A percentile compares a stretch with the other conserved stretches of the same genome.
These are phyloP conservation scores for Sclerotinia sclerotiorum DNA, from an alignment of 2,329 filamentous ascomycete species.

Conservation along the genomic window DNA sequence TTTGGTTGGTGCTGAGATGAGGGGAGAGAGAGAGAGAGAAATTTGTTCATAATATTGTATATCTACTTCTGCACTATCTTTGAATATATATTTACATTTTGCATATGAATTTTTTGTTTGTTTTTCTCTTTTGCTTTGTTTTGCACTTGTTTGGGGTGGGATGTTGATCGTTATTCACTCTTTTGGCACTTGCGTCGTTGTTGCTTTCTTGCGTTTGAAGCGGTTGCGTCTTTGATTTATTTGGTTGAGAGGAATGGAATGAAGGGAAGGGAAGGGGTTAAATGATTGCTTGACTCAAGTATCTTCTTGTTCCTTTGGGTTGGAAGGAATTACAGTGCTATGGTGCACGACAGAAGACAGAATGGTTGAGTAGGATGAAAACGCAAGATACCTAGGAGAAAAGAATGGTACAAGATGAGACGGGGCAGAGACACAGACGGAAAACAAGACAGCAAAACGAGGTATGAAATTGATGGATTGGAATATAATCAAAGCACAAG, in stretches of 20 bases:
- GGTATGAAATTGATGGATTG: background rate
- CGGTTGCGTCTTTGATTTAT: background rate
- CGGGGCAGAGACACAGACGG: background rate
- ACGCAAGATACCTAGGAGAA: no score
- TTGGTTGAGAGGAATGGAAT: background rate
- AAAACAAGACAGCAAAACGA: background rate
- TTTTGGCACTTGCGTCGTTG: background rate
- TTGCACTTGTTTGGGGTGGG: background rate
- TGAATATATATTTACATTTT: constrained; percentile 24
- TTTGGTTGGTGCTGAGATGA: constrained; percentile 3
- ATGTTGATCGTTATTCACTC: background rate
- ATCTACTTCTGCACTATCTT: constrained; percentile 35
- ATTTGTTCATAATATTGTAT: constrained; percentile 34
- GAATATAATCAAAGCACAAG: background rate
- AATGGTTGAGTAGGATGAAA: background rate
- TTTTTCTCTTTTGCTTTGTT: background rate
- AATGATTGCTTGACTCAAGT: background rate
- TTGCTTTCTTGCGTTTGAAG: background rate
- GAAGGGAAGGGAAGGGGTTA: background rate
- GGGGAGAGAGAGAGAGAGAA: background rate
- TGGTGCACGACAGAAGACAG: no score
- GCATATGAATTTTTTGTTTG: background rate
- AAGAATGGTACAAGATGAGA: background rate
- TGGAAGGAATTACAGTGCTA: no score
- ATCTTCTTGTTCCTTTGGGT: background rate